Base-by-base conservation (phyloP, 2,329 filamentous ascomycete species). In the Colletotrichum costaricense region DNA sequence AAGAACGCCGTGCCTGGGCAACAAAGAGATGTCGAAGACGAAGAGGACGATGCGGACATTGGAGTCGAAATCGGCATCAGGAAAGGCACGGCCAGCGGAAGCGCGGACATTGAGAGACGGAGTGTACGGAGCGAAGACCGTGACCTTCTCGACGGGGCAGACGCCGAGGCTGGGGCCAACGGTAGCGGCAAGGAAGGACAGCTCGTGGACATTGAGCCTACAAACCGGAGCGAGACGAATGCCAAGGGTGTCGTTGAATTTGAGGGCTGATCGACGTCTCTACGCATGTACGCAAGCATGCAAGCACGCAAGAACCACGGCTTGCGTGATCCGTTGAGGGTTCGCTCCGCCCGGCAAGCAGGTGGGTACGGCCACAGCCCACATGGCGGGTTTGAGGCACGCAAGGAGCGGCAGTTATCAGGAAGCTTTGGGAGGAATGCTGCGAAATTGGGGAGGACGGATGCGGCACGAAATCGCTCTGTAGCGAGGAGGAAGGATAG, bases 121-220 rank as follows among this genome's bases (percentile, higher is more conserved):
- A 90, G 90, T 65, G 91, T 93, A 24, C 87, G 89, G 75, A 92
- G 90, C 67, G 88, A 89, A 62, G 93, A 95, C 81, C 85, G 91
- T 66, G 93, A 94, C 80, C 82, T 95, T 16, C 82, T 95, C 16
- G 92, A 93, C 76, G 94, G 93, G 0, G 92, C 92, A 2, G 94
- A 96, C 79, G 93, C 91, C 2, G 90, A 91, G 76, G 91, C 93
- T 1, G 89, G 89, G 14, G 89, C 83, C 30, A 78, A 76, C 30
- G 75, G 76, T 2, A 84, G 81, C 65, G 76, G 79, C 6, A 77
- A 79, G 56, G 81, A 79, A n/a, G 77, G 78, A 62, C 80, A 78
- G 73, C 77, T 84, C 35, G 77, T 84, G 46, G 83, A 84, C 67
- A 79, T 78, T 62, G 79, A 79, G 49, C 63, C 79, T 2, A 76